Base-by-base conservation (phyloP, 2,329 filamentous ascomycete genomes). In the Ceratocystis ficicola region DNA sequence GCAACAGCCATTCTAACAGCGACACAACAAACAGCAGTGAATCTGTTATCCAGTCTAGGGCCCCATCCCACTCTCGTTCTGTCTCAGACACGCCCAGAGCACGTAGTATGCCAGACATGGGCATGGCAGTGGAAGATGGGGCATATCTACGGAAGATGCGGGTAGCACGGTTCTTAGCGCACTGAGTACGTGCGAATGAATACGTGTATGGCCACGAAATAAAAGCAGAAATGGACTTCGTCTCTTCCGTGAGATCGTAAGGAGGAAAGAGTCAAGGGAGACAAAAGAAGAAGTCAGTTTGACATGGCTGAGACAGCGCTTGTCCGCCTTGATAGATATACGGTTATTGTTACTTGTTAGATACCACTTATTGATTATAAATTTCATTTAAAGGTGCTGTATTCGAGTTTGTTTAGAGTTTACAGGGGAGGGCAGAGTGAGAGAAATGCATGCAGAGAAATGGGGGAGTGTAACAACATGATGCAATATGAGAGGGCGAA, bases 101-200 rank as follows among this genome's bases (percentile, higher is more conserved):
- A 4, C 48, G 28, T 41, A 65, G 48, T 57, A 25, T 64, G 25
- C 62, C 62, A 5, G 65, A 64, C 5, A 60, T 64, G 32, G 65
- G 62, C 12, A 48, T 44, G 28, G 61, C 41, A 22, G 41, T 64
- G 12, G 62, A 61, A 22, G 61, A 67, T 48, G 62, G 22, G 36
- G 52, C 44, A 20, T 63, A 66, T 36, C 12, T 66, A 20, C 48
- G 61, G 6, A 50, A 60, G 61, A 59, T 63, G 48, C 61, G 62
- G 41, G 65, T 60, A 36, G 55, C 50, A 22, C 36, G 36, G 46
- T 66, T 66, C n/a, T 44, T 64, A 52, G 62, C 41, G 62, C 50
- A 64, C 59, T 67, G 32, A 61, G 62, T 63, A 48, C 44, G 59
- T 61, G 41, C 17, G 57, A 28, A 62, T 36, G 65, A 61, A 55